Conservation (phyloP, 805 yeast species). For the Wickerhamomyces mucosus region DNA sequence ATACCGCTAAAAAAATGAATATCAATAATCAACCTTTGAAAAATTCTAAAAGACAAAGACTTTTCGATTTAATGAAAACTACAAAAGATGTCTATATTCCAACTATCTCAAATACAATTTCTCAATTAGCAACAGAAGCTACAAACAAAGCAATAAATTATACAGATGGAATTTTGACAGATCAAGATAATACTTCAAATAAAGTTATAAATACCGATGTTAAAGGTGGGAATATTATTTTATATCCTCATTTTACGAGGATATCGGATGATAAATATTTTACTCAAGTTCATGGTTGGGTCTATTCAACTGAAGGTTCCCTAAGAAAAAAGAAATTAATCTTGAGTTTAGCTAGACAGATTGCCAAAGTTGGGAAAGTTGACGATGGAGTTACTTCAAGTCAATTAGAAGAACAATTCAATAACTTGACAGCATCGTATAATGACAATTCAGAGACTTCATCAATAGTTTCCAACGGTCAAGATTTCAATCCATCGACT, state of each 20-base stretch:
- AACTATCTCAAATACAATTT: slow-evolving; percentile 34
- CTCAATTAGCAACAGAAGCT: slow-evolving; percentile 40
- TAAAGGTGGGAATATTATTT: slow-evolving; percentile 46
- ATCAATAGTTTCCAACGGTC: slow-evolving; percentile 14
- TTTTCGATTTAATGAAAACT: slow-evolving; percentile 41
- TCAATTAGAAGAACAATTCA: slow-evolving; percentile 29
- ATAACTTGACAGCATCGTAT: no score
- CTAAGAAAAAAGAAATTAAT: slow-evolving; percentile 64
- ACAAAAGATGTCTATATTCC: slow-evolving; percentile 55
- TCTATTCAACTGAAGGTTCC: slow-evolving; percentile 57
- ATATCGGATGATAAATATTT: slow-evolving; percentile 27
- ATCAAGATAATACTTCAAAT: neutral
- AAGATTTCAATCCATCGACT: no score
- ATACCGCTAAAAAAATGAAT: neutral
- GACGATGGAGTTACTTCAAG: slow-evolving; percentile 19
- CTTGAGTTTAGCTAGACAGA: slow-evolving; percentile 58
- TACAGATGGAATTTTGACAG: slow-evolving; percentile 6
- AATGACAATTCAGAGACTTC: slow-evolving; percentile 19
- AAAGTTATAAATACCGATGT: slow-evolving; percentile 22
- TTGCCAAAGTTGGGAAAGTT: slow-evolving; percentile 33
- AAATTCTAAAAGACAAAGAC: slow-evolving; percentile 31
- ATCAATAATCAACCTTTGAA: slow-evolving; percentile 1
- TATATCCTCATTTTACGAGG: slow-evolving; percentile 50
- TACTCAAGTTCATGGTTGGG: slow-evolving; percentile 65
- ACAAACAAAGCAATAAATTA: slow-evolving; percentile 17